Percentiles rank a stretch among this genome's conserved stretches.
Conservation (phyloP, 1,139 yeast species). For the Blastobotrys ciferrii region DNA sequence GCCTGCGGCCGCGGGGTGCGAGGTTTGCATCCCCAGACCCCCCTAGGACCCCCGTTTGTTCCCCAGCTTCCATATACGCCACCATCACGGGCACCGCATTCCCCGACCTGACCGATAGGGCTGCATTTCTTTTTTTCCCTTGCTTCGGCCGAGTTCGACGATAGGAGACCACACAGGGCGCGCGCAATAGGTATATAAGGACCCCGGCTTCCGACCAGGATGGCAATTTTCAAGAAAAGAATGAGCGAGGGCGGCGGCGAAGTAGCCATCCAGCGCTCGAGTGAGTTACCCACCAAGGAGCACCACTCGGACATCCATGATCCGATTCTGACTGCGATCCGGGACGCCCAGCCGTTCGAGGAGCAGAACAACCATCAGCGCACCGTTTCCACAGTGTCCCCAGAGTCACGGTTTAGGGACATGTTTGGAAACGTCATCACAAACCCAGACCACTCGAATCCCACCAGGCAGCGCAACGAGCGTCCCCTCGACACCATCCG, state of each 20-base stretch:
- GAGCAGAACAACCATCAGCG: constrained; percentile 45
- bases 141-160: background rate
- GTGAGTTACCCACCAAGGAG: constrained; percentile 22
- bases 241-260: constrained; percentile 10
- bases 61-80: too few species aligned
- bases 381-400: constrained; percentile 44
- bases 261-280: constrained; percentile 21
- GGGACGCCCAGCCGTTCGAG: constrained; percentile 94
- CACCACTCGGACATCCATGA: constrained; percentile 57
- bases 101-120: background rate
- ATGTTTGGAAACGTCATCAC: constrained; percentile 77
- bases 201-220: background rate
- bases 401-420: constrained; percentile 55
- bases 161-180: constrained; percentile 4
- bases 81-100: background rate
- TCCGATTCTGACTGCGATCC: constrained; percentile 86
- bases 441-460: constrained; percentile 83
- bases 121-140: constrained; percentile 1
- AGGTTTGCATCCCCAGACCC: too few species aligned
- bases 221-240: constrained; percentile 6
- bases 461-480: constrained; percentile 88
- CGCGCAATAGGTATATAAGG: background rate
- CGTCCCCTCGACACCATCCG: constrained; percentile 94
- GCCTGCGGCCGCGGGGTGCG: too few species aligned
- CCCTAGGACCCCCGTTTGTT: background rate